A percentile compares a stretch with the other conserved stretches of the same genome.
Evolutionary conservation across 805 yeast genomes (phyloP).

Genomic region (Starmerella bombicola): DNA sequence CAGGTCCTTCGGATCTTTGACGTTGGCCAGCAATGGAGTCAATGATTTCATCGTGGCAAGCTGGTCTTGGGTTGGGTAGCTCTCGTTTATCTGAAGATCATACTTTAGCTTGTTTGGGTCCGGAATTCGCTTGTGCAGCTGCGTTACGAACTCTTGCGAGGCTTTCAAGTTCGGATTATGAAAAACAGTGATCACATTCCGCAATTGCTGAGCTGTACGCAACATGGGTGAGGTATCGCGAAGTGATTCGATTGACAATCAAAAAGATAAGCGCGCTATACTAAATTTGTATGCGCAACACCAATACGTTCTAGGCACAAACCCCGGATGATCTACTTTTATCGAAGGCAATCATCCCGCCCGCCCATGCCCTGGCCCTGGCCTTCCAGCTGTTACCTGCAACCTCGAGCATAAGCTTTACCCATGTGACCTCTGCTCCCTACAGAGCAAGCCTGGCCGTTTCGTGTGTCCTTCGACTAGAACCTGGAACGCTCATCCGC

Average conservation of each 20-base stretch:
- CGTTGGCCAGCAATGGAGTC: constrained; percentile 15
- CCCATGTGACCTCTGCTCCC: no score
- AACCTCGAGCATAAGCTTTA: no score
- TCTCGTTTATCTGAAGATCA: constrained; percentile 26
- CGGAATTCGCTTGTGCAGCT: constrained; percentile 15
- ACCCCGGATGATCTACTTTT: no score
- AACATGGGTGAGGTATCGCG: constrained; percentile 27
- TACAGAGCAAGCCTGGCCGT: no score
- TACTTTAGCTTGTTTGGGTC: constrained; percentile 21
- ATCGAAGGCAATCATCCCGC: no score
- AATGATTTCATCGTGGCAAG: constrained; percentile 15
- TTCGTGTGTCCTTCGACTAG: no score
- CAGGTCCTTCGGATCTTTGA: constrained; percentile 17
- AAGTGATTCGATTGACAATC: neutral
- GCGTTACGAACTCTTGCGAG: constrained; percentile 17
- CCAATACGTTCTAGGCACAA: no score
- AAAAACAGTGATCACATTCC: constrained; percentile 27
- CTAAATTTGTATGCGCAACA: no score
- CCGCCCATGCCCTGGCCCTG: no score
- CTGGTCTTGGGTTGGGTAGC: constrained; percentile 27
- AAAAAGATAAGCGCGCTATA: no score
- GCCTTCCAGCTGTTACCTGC: no score
- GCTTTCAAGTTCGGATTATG: constrained; percentile 24
- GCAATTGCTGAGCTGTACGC: constrained; percentile 24
- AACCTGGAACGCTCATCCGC: no score